phyloP scores from a whole-genome alignment of 164 flowering plant genomes.

The Kalanchoe fedtschenkoi region DNA sequence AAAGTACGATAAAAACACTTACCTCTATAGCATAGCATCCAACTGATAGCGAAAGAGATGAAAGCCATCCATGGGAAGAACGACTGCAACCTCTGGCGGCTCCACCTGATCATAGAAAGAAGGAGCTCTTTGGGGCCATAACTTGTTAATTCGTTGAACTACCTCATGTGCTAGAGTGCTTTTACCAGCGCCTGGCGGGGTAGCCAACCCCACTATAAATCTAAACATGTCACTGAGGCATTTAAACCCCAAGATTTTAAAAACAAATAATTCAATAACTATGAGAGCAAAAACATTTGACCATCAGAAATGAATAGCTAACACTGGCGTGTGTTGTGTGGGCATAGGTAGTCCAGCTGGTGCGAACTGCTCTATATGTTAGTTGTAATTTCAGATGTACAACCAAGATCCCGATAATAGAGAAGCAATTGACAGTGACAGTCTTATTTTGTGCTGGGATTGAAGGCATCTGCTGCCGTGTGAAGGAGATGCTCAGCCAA shows the following conservation, averaged over 20 bases:
- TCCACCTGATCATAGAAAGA: conserved; percentile 41
- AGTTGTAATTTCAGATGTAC: not conserved
- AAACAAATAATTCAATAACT: not conserved
- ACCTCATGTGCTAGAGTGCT: conserved; percentile 76
- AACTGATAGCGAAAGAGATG: conserved; percentile 88
- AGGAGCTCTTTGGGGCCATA: conserved; percentile 57
- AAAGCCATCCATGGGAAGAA: conserved; percentile 96
- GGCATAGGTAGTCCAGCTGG: not conserved
- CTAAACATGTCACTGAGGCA: conserved; percentile 22
- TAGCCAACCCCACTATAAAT: conserved; percentile 77
- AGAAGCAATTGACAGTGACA: not conserved
- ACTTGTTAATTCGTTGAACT: conserved; percentile 46
- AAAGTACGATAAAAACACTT: conserved; percentile 1
- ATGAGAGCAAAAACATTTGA: not conserved
- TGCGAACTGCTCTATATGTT: not conserved
- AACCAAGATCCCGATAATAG: not conserved
- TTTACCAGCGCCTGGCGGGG: conserved; percentile 98
- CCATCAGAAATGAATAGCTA: not conserved
- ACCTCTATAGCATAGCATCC: conserved; percentile 95
- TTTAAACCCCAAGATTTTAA: not conserved
- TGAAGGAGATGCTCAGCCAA: conserved; percentile 66
- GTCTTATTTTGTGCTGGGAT: conserved; percentile 57
- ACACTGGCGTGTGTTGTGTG: not conserved
- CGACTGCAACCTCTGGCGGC: conserved; percentile 60
- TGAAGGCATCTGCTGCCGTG: conserved; percentile 36